Percentiles rank a stretch among this genome's conserved stretches.
Conservation (phyloP, 2,329 filamentous ascomycete genomes). For the Talaromyces sp. region DNA sequence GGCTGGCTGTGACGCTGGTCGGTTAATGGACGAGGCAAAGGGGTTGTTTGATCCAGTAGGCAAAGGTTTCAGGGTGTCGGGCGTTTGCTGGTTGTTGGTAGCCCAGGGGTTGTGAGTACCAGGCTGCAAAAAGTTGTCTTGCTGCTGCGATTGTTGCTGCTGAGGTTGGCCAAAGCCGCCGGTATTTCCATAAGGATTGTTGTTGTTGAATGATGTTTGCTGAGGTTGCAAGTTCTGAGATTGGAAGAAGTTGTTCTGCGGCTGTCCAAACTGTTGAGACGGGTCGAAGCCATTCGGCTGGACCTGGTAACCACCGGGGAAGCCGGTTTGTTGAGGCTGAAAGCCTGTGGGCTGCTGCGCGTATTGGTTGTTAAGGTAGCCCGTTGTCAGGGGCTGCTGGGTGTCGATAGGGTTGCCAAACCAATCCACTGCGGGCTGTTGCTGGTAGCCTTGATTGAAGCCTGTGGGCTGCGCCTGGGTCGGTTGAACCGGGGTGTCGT, state of each 20-base stretch:
- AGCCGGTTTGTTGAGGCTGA: slow-evolving; percentile 61
- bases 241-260: slow-evolving; percentile 42
- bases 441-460: slow-evolving; percentile 95
- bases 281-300: slow-evolving; percentile 69
- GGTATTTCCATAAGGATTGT: slow-evolving; percentile 53
- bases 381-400: slow-evolving; percentile 65
- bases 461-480: slow-evolving; percentile 76
- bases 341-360: slow-evolving; percentile 79
- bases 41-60: slow-evolving; percentile 97
- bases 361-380: slow-evolving; percentile 64
- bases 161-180: slow-evolving; percentile 48
- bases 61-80: slow-evolving; percentile 67
- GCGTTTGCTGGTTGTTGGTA: slow-evolving; percentile 50
- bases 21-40: slow-evolving; percentile 70
- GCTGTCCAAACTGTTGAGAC: slow-evolving; percentile 36
- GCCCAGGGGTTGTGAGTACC: slow-evolving; percentile 97
- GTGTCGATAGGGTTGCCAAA: slow-evolving; percentile 90
- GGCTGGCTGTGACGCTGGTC: slow-evolving; percentile 51
- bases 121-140: slow-evolving; percentile 61
- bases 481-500: slow-evolving; percentile 62
- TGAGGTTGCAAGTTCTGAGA: slow-evolving; percentile 55
- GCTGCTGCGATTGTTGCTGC: slow-evolving; percentile 36
- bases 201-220: slow-evolving; percentile 54
- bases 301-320: slow-evolving; percentile 60
- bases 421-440: slow-evolving; percentile 94